These are phyloP conservation scores for Coniophora puteana DNA, from an alignment of 1,284 basidiomycete genomes.

Conservation along the genomic window DNA sequence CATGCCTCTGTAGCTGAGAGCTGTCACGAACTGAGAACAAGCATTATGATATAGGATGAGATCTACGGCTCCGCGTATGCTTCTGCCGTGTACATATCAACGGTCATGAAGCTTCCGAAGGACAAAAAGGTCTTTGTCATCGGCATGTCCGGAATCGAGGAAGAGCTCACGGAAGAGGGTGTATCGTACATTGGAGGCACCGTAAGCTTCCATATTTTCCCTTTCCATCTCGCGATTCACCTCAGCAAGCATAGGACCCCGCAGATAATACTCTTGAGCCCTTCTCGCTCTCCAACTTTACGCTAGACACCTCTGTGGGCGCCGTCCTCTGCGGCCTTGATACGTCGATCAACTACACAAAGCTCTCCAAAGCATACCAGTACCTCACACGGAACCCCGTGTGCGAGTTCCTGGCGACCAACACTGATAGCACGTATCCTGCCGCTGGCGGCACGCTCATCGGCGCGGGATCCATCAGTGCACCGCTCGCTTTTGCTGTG, in stretches of 20 bases:
- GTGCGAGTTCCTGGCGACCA: constrained; percentile 89
- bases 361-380: constrained; percentile 90
- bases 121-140: constrained; percentile 96
- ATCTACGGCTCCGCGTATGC: constrained; percentile 96
- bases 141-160: constrained; percentile 89
- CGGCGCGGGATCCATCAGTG: constrained; percentile 82
- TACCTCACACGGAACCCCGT: constrained; percentile 79
- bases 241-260: constrained; percentile 56
- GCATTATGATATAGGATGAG: constrained; percentile 64
- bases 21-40: constrained; percentile 1
- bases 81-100: constrained; percentile 88
- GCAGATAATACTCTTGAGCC: constrained; percentile 75
- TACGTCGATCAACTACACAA: constrained; percentile 82
- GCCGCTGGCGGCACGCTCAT: constrained; percentile 79
- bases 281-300: constrained; percentile 69
- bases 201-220: constrained; percentile 39
- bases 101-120: constrained; percentile 84
- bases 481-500: constrained; percentile 76
- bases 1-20: too few relatives aligned
- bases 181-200: constrained; percentile 84
- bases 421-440: constrained; percentile 91
- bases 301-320: constrained; percentile 75
- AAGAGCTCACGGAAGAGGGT: constrained; percentile 86
- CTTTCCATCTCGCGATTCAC: not conserved
- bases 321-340: constrained; percentile 93